Percentiles rank a stretch among this genome's conserved stretches.
phyloP scores from a whole-genome alignment of 2,329 filamentous ascomycete species.

The Fusarium clavum region DNA sequence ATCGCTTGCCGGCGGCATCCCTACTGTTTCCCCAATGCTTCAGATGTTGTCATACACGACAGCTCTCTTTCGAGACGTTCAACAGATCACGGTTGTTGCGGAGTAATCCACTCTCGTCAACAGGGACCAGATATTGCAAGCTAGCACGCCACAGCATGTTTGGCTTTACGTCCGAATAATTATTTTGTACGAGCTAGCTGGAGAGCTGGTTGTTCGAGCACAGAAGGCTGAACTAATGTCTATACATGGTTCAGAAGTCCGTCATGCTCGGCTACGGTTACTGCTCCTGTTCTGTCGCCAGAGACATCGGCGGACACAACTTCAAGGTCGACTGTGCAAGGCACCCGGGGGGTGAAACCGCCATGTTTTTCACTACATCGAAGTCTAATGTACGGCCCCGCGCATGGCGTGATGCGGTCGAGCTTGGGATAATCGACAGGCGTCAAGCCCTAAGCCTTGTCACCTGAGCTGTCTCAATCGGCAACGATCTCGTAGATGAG shows the following conservation, averaged over 20 bases:
- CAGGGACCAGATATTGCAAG: slow-evolving; percentile 31
- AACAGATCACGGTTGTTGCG: slow-evolving; percentile 27
- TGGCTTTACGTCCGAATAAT: slow-evolving; percentile 31
- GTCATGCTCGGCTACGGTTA: slow-evolving; percentile 44
- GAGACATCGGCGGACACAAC: slow-evolving; percentile 26
- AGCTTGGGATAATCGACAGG: slow-evolving; percentile 14
- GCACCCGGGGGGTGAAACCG: slow-evolving; percentile 39
- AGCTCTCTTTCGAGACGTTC: slow-evolving; percentile 31
- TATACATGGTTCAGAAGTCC: slow-evolving; percentile 28
- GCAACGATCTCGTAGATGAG: slow-evolving; percentile 19
- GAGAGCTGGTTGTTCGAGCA: slow-evolving; percentile 20
- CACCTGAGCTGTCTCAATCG: slow-evolving; percentile 18
- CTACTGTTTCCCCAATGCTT: slow-evolving; percentile 23
- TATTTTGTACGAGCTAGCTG: slow-evolving; percentile 32
- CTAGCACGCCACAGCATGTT: slow-evolving; percentile 30
- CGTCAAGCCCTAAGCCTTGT: slow-evolving; percentile 14
- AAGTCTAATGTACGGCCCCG: slow-evolving; percentile 28
- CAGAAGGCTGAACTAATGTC: slow-evolving; percentile 23
- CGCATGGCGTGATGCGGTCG: slow-evolving; percentile 18
- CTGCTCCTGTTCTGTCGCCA: slow-evolving; percentile 32
- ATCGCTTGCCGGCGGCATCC: slow-evolving; percentile 35
- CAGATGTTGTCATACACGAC: slow-evolving; percentile 37
- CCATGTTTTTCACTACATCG: slow-evolving; percentile 36
- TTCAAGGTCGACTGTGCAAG: slow-evolving; percentile 32
- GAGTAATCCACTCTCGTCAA: slow-evolving; percentile 39